Evolutionary conservation across 768 basidiomycete species (phyloP), one percentile per base, ranked within the genome.

Genomic region (Lactifluus piperatus): DNA sequence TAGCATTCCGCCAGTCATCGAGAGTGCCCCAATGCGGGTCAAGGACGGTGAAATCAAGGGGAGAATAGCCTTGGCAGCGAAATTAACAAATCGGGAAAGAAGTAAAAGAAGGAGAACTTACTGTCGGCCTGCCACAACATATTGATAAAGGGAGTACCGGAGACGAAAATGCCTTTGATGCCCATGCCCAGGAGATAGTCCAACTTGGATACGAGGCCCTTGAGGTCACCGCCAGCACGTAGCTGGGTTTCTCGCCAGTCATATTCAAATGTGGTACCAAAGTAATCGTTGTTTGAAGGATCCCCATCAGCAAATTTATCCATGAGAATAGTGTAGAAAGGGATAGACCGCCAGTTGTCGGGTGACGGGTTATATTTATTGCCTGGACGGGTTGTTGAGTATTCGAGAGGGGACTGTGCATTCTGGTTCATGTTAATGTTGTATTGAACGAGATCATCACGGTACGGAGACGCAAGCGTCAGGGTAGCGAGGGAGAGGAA

Each of bases 41-140:
- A 36, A 94, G 73, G 6, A 94, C 83, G 50, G 83, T 84, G 66
- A 95, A 92, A 70, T 97, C 94, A 60, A 97, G 79, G 4, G 93
- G 90, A 26, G 94, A 97, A 70, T 95, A 97, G 72, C 92, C 92
- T 91, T 57, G 47, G 55, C 63, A 64, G 34, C n/a, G 57, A 61
- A 49, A 51, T 48, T 41, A 49, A 48, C 20, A 29, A 56, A 57
- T 63, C 6, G 27, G 53, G 29, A 41, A 43, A 45, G 11, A 32
- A 43, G 10, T 32, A 44, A 54, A 13, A 45, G 20, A 29, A 36
- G 27, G 18, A 51, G 44, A 27, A 81, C 91, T 69, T 54, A 94
- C 93, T 92, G 80, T 95, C 93, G 4, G 91, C 88, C 69, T 94
- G 87, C 93, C 93, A 95, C n/a, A 91, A 73, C 93, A 94, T 94